Conservation (phyloP, 192 early-diverging fungal species). For the Coemansia sp. region DNA sequence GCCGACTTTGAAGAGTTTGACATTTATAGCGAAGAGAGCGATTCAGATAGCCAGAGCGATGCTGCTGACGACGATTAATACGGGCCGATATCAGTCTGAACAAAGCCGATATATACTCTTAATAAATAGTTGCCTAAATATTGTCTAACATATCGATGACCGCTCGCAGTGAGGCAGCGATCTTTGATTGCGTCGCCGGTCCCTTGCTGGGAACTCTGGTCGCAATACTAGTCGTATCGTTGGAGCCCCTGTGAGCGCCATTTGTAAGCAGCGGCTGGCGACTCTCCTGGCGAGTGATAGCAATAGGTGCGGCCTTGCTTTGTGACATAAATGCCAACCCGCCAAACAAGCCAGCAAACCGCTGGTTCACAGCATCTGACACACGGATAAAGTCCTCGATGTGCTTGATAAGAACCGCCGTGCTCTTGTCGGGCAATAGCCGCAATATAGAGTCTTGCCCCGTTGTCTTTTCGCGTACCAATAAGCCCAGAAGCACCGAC, state of each 20-base stretch:
- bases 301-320: not conserved
- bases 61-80: slow-evolving; percentile 11
- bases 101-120: not conserved
- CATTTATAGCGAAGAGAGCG: slow-evolving; percentile 31
- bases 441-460: slow-evolving; percentile 19
- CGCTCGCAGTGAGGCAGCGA: slow-evolving; percentile 17
- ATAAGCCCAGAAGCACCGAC: slow-evolving; percentile 42
- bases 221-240: not conserved
- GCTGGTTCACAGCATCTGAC: slow-evolving; percentile 36
- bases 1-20: slow-evolving; percentile 28
- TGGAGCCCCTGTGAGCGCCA: not conserved
- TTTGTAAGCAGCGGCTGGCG: not conserved
- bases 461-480: slow-evolving; percentile 25
- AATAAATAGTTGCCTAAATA: not conserved
- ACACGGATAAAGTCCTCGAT: slow-evolving; percentile 44
- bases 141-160: slow-evolving; percentile 20
- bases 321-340: slow-evolving; percentile 15
- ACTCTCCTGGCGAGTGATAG: too few relatives aligned
- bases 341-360: slow-evolving; percentile 33
- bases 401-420: slow-evolving; percentile 21
- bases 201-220: not conserved
- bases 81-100: slow-evolving; percentile 5
- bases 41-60: slow-evolving; percentile 13
- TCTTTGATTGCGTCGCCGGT: not conserved
- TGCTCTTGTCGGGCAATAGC: slow-evolving; percentile 23